These are phyloP conservation scores for Cruciata laevipes DNA, from an alignment of 257 asterid genomes.

Conservation along the genomic window DNA sequence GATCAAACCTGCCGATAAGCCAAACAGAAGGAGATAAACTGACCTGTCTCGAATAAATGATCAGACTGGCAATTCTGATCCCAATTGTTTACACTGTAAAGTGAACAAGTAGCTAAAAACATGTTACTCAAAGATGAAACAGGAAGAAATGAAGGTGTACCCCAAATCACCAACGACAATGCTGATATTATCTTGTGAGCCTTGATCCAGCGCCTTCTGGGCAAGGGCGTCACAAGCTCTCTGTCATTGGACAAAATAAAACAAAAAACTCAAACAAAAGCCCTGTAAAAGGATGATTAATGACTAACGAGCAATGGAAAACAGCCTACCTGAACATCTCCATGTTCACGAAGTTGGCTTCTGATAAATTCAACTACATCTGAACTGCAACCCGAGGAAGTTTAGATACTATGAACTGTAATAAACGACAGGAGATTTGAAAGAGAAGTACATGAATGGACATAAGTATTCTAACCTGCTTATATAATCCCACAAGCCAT, in stretches of 20 bases:
- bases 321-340: conserved; percentile 67
- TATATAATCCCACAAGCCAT: conserved; percentile 96
- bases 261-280: conserved; percentile 16
- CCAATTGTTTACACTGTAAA: background rate
- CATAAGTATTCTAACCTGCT: conserved; percentile 36
- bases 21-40: background rate
- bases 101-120: background rate
- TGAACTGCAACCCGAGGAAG: conserved; percentile 39
- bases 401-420: background rate
- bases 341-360: conserved; percentile 70
- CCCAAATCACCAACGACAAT: conserved; percentile 87
- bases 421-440: background rate
- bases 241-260: conserved; percentile 25
- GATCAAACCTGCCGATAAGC: background rate
- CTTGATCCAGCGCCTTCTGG: conserved; percentile 60
- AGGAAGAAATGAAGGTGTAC: conserved; percentile 32
- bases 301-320: background rate
- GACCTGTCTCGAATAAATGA: background rate
- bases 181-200: conserved; percentile 89
- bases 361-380: conserved; percentile 65
- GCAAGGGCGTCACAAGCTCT: conserved; percentile 88
- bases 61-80: background rate
- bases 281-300: background rate
- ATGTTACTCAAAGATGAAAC: background rate
- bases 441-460: background rate